A percentile compares a stretch with the other conserved stretches of the same genome.
These are phyloP conservation scores for Cutaneotrichosporon sp. DNA, from an alignment of 1,284 basidiomycete species.

Conservation along the genomic window DNA sequence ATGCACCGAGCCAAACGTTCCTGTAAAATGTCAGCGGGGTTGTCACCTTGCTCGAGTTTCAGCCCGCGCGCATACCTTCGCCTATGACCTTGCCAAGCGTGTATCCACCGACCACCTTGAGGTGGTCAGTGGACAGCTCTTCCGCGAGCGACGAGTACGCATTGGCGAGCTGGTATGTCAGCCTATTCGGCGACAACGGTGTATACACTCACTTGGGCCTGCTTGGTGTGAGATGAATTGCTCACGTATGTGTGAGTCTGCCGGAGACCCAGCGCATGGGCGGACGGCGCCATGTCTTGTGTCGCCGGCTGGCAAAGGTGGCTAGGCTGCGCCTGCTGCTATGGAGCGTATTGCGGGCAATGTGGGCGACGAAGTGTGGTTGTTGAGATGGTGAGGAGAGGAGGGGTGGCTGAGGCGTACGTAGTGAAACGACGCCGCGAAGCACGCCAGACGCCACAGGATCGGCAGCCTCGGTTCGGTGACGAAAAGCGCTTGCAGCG, in stretches of 20 bases:
- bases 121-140: conserved; percentile 80
- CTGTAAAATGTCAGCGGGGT: conserved; percentile 48
- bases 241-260: conserved; percentile 18
- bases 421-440: too few relatives aligned
- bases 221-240: conserved; percentile 29
- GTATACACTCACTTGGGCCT: conserved; percentile 29
- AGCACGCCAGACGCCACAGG: too few relatives aligned
- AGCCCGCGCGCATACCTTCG: conserved; percentile 66
- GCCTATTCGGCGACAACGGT: background rate
- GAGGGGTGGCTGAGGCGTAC: too few relatives aligned
- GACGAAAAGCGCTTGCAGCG: too few relatives aligned
- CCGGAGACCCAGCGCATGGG: background rate
- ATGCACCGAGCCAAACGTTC: conserved; percentile 87
- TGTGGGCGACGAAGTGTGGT: background rate
- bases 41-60: too few relatives aligned
- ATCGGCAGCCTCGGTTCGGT: too few relatives aligned
- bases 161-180: conserved; percentile 62
- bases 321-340: background rate
- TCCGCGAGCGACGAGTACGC: conserved; percentile 96
- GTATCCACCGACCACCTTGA: conserved; percentile 91
- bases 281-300: conserved; percentile 2
- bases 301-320: background rate
- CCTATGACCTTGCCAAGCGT: conserved; percentile 92
- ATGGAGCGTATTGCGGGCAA: background rate
- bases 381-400: too few relatives aligned